Evolutionary conservation across 495 filamentous ascomycete genomes (phyloP).

Genomic region (Bacidia gigantensis): DNA sequence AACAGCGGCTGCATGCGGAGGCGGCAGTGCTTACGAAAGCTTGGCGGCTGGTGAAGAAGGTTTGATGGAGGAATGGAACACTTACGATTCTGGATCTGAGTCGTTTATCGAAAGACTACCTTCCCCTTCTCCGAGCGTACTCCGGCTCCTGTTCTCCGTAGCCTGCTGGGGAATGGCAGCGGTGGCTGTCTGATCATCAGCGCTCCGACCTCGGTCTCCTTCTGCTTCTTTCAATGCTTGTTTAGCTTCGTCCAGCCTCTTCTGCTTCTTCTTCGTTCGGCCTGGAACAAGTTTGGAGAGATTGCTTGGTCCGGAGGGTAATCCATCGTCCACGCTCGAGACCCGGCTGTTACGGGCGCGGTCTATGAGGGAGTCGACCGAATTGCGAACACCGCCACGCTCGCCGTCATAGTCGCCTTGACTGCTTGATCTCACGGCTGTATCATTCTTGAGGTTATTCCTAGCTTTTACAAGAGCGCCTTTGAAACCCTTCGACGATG

Average conservation of each 20-base stretch:
- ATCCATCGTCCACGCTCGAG: slow-evolving; percentile 20
- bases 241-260: slow-evolving; percentile 17
- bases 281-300: slow-evolving; percentile 39
- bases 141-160: slow-evolving; percentile 12
- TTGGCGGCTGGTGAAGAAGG: background rate
- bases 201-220: slow-evolving; percentile 23
- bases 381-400: slow-evolving; percentile 15
- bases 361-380: slow-evolving; percentile 22
- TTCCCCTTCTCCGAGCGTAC: slow-evolving; percentile 26
- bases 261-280: slow-evolving; percentile 33
- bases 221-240: slow-evolving; percentile 22
- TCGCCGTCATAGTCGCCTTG: slow-evolving; percentile 21
- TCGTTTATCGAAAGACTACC: slow-evolving; percentile 55
- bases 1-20: background rate
- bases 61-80: slow-evolving; percentile 6
- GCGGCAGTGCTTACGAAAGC: background rate
- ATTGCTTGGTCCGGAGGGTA: slow-evolving; percentile 15
- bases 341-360: slow-evolving; percentile 27
- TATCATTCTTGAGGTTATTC: slow-evolving; percentile 17
- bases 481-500: slow-evolving; percentile 18
- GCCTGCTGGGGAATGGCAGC: slow-evolving; percentile 5
- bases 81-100: slow-evolving; percentile 57
- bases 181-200: slow-evolving; percentile 20
- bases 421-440: slow-evolving; percentile 18
- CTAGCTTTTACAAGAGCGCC: slow-evolving; percentile 23